Percentiles rank a stretch among this genome's conserved stretches.
Conservation (phyloP, 2,329 filamentous ascomycete genomes). For the Arthrinium phaeospermum region DNA sequence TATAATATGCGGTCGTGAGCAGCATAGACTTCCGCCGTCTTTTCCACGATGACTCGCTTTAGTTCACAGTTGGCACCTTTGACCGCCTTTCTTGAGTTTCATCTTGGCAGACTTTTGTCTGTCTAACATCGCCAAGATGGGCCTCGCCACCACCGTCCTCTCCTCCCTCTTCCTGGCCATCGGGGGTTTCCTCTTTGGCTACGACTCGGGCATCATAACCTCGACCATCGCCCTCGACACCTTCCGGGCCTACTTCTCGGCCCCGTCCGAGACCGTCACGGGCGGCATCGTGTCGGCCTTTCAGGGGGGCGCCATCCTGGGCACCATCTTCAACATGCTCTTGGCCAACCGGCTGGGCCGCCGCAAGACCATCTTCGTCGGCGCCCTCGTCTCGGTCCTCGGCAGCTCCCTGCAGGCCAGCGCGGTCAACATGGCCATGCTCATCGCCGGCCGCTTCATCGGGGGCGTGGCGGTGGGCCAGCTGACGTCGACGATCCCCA, state of each 20-base stretch:
- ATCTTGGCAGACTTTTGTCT: constrained; percentile 32
- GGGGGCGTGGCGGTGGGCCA: constrained; percentile 69
- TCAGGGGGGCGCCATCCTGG: constrained; percentile 71
- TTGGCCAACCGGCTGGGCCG: constrained; percentile 64
- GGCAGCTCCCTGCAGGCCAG: constrained; percentile 77
- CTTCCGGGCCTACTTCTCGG: constrained; percentile 48
- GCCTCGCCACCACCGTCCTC: background rate
- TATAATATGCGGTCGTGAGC: background rate
- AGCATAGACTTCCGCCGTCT: too few species aligned
- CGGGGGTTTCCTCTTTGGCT: constrained; percentile 60
- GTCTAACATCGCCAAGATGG: background rate
- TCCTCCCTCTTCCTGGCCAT: background rate
- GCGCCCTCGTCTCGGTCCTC: constrained; percentile 73
- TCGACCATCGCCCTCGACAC: constrained; percentile 57
- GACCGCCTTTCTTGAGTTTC: too few species aligned
- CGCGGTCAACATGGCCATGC: constrained; percentile 60
- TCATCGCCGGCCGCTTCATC: constrained; percentile 73
- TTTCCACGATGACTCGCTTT: background rate
- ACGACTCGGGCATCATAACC: constrained; percentile 60
- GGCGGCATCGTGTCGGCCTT: constrained; percentile 80
- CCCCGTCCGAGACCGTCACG: constrained; percentile 35
- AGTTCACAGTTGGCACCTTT: background rate
- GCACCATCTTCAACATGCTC: constrained; percentile 63
- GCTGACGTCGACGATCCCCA: constrained; percentile 51
- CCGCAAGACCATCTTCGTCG: constrained; percentile 71